Evolutionary conservation across 2,329 filamentous ascomycete genomes (phyloP), one percentile per base, ranked within the genome.

Genomic region (Penicillium sclerotigenum): DNA sequence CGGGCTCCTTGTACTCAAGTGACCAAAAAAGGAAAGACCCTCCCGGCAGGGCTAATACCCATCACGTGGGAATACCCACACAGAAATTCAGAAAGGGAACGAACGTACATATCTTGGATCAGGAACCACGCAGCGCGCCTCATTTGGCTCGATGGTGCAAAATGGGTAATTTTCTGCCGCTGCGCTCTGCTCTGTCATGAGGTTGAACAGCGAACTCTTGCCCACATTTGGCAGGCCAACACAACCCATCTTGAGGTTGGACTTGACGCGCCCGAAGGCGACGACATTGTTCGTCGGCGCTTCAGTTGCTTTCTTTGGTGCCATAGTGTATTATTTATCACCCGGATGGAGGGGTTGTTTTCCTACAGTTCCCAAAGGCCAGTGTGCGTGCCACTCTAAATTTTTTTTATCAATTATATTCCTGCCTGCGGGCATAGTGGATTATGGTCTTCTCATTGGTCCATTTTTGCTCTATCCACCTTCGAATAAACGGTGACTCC

Each of bases 131-230:
- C 50, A 53, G 7, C 50, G 42, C 18, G 50, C 50, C n/a, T 53
- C 50, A 53, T 53, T 53, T 20, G 50, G 50, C 50, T 53, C 50
- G 37, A 53, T 53, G 14, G 50, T 53, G 37, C 50, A 53, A 14
- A 53, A 53, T 16, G 50, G 50, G 18, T 53, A 53, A 31, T 53
- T 53, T 31, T 53, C 50, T 47, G 50, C 50, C 9, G 50, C 18
- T 1, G 50, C 50, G 34, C 34, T 53, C 50, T 53, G 50, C 26
- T 53, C 42, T 3, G 50, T 53, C 50, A 53, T 47, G 26, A 53
- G 34, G 29, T 53, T 53, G 31, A 53, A 53, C 24, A 53, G 34
- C 10, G 41, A 47, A 36, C 41, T 47, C 50, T 53, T 53, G 34
- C 50, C 50, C 26, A 53, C 50, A 20, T 53, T 53, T 0, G 50